Base-by-base conservation (phyloP, 257 asterid genomes). In the Salvia rosmarinus region DNA sequence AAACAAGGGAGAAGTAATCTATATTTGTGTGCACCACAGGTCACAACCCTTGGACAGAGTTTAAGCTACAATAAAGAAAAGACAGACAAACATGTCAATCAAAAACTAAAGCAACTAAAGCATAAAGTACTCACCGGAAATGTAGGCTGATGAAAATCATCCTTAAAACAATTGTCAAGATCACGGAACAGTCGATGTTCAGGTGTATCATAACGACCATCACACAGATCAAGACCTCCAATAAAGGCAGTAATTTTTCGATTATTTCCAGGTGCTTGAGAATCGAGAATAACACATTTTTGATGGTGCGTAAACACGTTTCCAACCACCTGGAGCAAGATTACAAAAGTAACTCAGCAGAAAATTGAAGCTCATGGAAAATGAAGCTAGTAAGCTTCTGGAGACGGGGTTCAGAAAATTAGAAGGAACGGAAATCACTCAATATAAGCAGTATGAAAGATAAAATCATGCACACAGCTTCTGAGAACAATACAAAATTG, bases 121-220 rank as follows among this genome's bases (percentile, higher is more conserved):
- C 20, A 37, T 55, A 40, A 56, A 67, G 42, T 59, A 78, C 95
- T 86, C 74, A 94, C 98, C 19, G 95, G 88, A 84, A 82, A 76
- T 64, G 96, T 86, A 37, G 97, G 98, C 80, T 94, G 95, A 84
- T 89, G 98, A 79, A 83, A 19, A 75, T 94, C 98, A 57, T 85
- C 96, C 78, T 83, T 63, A 70, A 86, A 91, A 49, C 82, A 82
- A 71, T 87, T 84, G 40, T 89, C 97, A 72, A 86, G 90, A 72
- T 79, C 97, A 67, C 34, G 76, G 68, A 84, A 89, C 44, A 94
- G 67, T 44, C 96, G 89, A 77, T 93, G 98, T 54, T 89, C 84
- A 9, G 98, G 97, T 35, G 96, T 90, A 80, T 94, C 98, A 68
- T 94, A 94, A 60, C 98, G 97, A 68, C 98, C 98, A 77, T 94